Conservation (phyloP, 192 early-diverging fungal genomes). For the Backusella westeae region DNA sequence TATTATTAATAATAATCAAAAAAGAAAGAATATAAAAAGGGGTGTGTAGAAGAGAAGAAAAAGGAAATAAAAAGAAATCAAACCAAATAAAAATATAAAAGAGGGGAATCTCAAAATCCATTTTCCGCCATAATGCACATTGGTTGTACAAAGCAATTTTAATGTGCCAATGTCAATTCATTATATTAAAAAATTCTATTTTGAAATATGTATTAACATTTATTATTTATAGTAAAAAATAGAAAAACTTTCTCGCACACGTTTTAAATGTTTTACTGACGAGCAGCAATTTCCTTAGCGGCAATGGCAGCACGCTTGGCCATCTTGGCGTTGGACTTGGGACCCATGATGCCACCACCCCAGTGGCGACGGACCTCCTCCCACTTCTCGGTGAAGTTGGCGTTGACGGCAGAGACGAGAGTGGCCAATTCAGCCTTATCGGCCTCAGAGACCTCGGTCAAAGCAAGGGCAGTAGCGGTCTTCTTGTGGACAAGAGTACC, state of each 20-base stretch:
- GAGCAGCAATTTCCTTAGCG: conserved; percentile 44
- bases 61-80: conserved; percentile 8
- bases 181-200: not conserved
- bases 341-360: conserved; percentile 99
- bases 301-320: conserved; percentile 68
- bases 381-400: conserved; percentile 95
- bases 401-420: conserved; percentile 88
- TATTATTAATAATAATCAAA: not conserved
- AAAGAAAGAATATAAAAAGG: not conserved
- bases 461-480: conserved; percentile 95
- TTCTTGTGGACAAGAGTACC: conserved; percentile 99
- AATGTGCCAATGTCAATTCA: not conserved
- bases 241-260: not conserved
- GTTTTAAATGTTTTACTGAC: conserved; percentile 29
- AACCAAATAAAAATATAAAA: conserved; percentile 9
- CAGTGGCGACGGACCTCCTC: conserved; percentile 88
- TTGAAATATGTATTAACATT: not conserved
- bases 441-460: conserved; percentile 92
- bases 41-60: not conserved
- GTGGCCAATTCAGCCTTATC: conserved; percentile 91
- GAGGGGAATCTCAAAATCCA: not conserved
- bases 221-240: not conserved
- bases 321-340: conserved; percentile 85
- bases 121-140: not conserved
- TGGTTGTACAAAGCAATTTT: not conserved